phyloP scores from a whole-genome alignment of 371 early-diverging fungal genomes.

The Mucor irregularis region DNA sequence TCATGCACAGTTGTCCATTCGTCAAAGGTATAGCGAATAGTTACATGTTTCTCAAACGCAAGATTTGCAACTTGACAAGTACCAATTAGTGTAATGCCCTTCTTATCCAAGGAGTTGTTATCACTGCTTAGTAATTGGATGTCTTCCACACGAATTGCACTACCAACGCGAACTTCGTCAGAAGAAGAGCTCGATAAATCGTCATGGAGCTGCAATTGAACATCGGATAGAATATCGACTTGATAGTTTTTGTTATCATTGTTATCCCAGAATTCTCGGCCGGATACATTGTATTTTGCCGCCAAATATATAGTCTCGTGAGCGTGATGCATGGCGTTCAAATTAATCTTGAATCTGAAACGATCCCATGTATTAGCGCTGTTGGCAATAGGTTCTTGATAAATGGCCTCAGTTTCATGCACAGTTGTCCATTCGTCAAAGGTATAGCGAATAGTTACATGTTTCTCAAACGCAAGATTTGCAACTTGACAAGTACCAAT shows the following conservation, averaged over 20 bases:
- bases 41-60: constrained; percentile 75
- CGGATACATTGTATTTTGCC: constrained; percentile 53
- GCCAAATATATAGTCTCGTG: constrained; percentile 20
- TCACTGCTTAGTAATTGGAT: constrained; percentile 13
- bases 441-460: constrained; percentile 68
- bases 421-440: constrained; percentile 69
- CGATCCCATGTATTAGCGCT: constrained; percentile 43
- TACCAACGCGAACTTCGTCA: constrained; percentile 15
- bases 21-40: constrained; percentile 68
- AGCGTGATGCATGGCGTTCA: background rate
- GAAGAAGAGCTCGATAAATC: constrained; percentile 5
- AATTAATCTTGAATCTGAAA: constrained; percentile 27
- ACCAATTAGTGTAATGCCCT: constrained; percentile 46
- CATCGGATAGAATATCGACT: constrained; percentile 15
- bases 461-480: constrained; percentile 79
- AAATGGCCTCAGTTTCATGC: constrained; percentile 59
- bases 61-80: constrained; percentile 74
- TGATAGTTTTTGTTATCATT: constrained; percentile 69
- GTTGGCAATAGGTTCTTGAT: constrained; percentile 42
- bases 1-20: constrained; percentile 70
- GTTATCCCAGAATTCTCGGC: constrained; percentile 81
- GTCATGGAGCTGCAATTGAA: constrained; percentile 4
- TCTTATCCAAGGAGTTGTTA: constrained; percentile 24
- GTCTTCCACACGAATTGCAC: constrained; percentile 30
- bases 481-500: constrained; percentile 67